Percentiles rank a stretch among this genome's conserved stretches.
phyloP scores from a whole-genome alignment of 371 early-diverging fungal species.

The Lichtheimia ramosa region DNA sequence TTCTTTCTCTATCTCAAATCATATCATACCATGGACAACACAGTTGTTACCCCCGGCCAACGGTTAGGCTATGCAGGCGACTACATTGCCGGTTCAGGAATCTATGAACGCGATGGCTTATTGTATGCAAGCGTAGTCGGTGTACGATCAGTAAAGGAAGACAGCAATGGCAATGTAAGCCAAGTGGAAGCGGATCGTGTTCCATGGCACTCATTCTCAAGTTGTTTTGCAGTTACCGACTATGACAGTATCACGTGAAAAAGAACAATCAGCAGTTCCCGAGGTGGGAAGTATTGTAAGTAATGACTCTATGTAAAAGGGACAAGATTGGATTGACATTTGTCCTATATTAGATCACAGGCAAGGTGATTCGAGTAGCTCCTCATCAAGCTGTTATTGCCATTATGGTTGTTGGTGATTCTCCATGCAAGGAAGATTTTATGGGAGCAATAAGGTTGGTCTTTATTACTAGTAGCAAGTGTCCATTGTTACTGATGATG shows the following conservation, averaged over 20 bases:
- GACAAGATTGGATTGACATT: too few relatives aligned
- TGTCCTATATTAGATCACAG: constrained; percentile 52
- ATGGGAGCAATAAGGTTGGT: constrained; percentile 83
- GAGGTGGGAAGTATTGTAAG: constrained; percentile 79
- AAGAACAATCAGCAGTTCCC: constrained; percentile 78
- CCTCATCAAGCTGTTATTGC: constrained; percentile 82
- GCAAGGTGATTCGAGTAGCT: constrained; percentile 85
- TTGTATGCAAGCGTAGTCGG: constrained; percentile 86
- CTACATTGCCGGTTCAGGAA: constrained; percentile 72
- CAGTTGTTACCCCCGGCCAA: constrained; percentile 79
- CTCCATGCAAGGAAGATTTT: constrained; percentile 89
- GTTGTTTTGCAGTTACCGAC: constrained; percentile 42
- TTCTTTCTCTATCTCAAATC: neutral
- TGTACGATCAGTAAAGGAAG: constrained; percentile 38
- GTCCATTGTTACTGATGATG: neutral
- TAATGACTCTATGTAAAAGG: neutral
- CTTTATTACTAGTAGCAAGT: neutral
- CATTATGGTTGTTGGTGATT: constrained; percentile 86
- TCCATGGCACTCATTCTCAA: neutral
- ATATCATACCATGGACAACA: constrained; percentile 10
- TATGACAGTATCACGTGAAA: constrained; percentile 67
- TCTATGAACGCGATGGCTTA: constrained; percentile 75
- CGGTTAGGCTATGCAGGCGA: constrained; percentile 77
- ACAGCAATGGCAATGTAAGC: constrained; percentile 40
- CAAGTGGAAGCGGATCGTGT: neutral